Evolutionary conservation across 2,329 filamentous ascomycete genomes (phyloP), one percentile per base, ranked within the genome.

Genomic region (Epichloe scottii): DNA sequence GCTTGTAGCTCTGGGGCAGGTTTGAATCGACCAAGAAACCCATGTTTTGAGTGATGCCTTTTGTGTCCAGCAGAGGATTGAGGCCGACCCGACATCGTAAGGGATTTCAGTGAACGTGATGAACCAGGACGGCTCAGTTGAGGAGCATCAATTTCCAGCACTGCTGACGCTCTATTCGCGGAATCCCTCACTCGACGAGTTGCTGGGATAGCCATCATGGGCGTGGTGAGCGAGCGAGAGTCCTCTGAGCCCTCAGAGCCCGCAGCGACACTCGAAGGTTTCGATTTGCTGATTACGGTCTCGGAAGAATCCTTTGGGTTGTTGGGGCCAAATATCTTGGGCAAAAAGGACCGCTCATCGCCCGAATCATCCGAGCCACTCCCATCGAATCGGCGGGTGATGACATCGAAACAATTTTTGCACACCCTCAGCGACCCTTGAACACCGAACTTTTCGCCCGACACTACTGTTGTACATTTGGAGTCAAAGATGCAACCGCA

Each of bases 401-500:
- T 94, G 62, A 97, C 89, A 50, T 82, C 81, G 58, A 97, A 82
- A 60, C 93, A 98, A 21, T 87, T 88, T 60, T 90, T 95, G 71
- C 93, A 98, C 12, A 98, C 88, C 53, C 91, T 79, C 41, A 98
- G 74, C 14, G 82, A 87, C 6, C 89, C 87, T 46, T 83, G 80
- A 47, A 96, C 89, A 15, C 89, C 90, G 64, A 98, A 97, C 47
- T 84, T 82, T 56, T 86, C 80, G 5, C 91, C 93, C 5, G 89
- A 80, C 23, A 97, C 88, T n/a, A 91, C 82, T 5, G 86, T 86
- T 0, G 91, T 98, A 68, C 93, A 98, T 66, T 94, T 95, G 4
- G 88, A 87, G 66, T 97, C 93, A 62, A 98, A 98, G 43, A 98
- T 98, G 62, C 95, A 95, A n/a, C 93, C 93, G 63, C 93, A 98